Base-by-base conservation (phyloP, 257 asterid species). In the Cinchona pubescens region DNA sequence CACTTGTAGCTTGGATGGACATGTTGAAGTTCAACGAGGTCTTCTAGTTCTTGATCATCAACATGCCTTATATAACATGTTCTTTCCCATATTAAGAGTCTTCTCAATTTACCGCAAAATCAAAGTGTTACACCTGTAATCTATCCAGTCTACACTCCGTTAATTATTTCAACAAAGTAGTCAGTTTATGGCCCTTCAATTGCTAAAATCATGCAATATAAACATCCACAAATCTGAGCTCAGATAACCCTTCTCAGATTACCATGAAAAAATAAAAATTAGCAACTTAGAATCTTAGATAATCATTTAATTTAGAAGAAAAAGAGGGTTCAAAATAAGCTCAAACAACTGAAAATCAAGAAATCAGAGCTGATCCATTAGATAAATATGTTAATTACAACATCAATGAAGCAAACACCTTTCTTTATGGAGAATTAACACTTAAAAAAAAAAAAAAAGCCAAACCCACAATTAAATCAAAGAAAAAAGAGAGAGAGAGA, bases 1-100 rank as follows among this genome's bases (percentile, higher is more conserved):
- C 89, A 86, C 78, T 86, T 79, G 78, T 95, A 87, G 9, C 94
- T 87, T 0, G 87, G 85, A 80, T 82, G 88, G 69, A 76, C 70
- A 37, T 81, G 27, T 7, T 78, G 73, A 25, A 78, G 62, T 74
- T 74, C 83, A 42, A 84, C 80, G 19, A 46, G 25, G 27, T 81
- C 27, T 2, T 79, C 74, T 15, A 72, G 48, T 79, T 78, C 84
- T 42, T n/a, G n/a, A n/a, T 85, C 82, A 32, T 86, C 66, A 1
- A 67, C 59, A 37, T 75, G 77, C 81, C 80, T 85, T 53, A 14
- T 70, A 80, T 84, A n/a, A 55, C 21, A 76, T 67, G 71, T 67
- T 77, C 80, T 81, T 93, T 79, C 93, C 92, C 97, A 91, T 91
- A 23, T 49, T 77, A 21, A 46, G 30, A 35, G 7, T 27, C 38